These are phyloP conservation scores for Ophiosphaerella korrae DNA, from an alignment of 2,329 filamentous ascomycete species.

Conservation along the genomic window DNA sequence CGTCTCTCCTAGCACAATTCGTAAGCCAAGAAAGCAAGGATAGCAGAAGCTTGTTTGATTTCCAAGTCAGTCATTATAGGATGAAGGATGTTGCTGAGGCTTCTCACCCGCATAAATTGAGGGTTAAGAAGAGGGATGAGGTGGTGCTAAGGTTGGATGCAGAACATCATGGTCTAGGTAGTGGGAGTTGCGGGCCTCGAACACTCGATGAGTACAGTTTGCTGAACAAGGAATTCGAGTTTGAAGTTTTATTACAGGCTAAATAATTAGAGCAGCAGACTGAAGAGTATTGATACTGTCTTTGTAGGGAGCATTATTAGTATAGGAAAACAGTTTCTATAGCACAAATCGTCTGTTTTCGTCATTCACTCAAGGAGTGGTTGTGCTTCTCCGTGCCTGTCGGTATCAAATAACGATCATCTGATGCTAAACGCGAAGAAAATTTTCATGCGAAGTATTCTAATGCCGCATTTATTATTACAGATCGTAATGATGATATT, in stretches of 20 bases:
- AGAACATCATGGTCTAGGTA: slow-evolving; percentile 67
- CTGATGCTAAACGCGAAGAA: no score
- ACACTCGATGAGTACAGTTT: slow-evolving; percentile 50
- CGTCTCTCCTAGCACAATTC: slow-evolving; percentile 35
- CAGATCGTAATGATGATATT: no score
- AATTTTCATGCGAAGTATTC: no score
- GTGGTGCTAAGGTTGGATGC: slow-evolving; percentile 65
- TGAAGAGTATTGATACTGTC: no score
- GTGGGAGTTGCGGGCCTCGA: slow-evolving; percentile 65
- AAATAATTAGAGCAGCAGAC: background rate
- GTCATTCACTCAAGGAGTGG: no score
- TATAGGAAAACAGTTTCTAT: no score
- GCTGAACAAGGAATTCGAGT: slow-evolving; percentile 46
- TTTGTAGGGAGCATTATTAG: no score
- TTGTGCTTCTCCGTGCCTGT: no score
- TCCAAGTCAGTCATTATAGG: slow-evolving; percentile 62
- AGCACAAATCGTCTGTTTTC: no score
- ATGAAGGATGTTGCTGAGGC: slow-evolving; percentile 61
- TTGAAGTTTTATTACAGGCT: slow-evolving; percentile 33
- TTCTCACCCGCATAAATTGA: slow-evolving; percentile 67
- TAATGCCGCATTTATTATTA: no score
- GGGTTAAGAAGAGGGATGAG: slow-evolving; percentile 58
- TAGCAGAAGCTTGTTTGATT: slow-evolving; percentile 44
- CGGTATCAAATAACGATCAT: no score
- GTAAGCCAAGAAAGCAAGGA: slow-evolving; percentile 19